Evolutionary conservation across 2,329 filamentous ascomycete species (phyloP).

Genomic region (Ophiocordyceps camponoti-leonardi): DNA sequence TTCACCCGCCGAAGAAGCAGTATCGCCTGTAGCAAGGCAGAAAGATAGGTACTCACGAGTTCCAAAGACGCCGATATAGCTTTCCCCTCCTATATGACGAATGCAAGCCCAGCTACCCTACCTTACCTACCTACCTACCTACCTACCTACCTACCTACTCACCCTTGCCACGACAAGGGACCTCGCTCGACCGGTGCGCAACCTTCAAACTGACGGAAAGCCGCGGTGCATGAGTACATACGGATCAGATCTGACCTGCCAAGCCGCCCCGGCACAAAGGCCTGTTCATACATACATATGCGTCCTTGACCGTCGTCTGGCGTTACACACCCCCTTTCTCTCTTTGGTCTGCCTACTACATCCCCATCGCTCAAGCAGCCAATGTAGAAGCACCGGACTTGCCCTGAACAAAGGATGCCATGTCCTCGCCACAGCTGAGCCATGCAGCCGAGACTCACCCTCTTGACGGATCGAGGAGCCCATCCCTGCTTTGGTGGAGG

Average conservation of each 20-base stretch:
- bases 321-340: no score
- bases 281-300: no score
- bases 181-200: background rate
- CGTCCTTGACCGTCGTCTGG: no score
- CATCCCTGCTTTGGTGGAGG: slow-evolving; percentile 23
- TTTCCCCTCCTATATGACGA: no score
- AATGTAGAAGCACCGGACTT: background rate
- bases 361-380: no score
- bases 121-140: background rate
- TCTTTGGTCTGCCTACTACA: no score
- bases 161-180: background rate
- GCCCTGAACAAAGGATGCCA: slow-evolving; percentile 9
- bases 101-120: no score
- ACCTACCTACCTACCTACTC: background rate
- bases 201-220: background rate
- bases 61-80: background rate
- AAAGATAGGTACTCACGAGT: background rate
- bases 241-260: background rate
- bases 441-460: slow-evolving; percentile 28
- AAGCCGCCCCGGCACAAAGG: no score
- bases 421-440: slow-evolving; percentile 25
- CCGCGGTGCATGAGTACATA: background rate
- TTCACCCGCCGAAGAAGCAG: background rate
- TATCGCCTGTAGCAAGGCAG: background rate
- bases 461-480: slow-evolving; percentile 23